Percentiles rank a stretch among this genome's conserved stretches.
Conservation (phyloP, 108 stramenopile genomes). For the Fistulifera pelliculosa region DNA sequence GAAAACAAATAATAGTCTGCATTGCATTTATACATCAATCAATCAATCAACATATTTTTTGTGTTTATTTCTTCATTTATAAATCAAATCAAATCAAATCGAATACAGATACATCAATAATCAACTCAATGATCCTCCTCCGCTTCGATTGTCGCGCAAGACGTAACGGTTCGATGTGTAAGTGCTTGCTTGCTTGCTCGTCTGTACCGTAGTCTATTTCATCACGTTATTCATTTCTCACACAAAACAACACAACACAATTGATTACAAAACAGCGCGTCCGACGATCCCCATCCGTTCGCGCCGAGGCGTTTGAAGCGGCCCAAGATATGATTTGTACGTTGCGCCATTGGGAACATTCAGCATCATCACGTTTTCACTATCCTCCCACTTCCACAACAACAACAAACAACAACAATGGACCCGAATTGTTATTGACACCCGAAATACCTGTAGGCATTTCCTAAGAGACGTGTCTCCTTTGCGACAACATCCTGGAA, state of each 20-base stretch:
- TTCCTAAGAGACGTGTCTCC: neutral
- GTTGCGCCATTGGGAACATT: constrained; percentile 2
- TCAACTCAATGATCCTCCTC: neutral
- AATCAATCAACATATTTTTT: too few species aligned
- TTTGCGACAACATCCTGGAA: neutral
- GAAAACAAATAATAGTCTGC: too few species aligned
- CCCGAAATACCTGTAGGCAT: neutral
- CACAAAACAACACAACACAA: too few species aligned
- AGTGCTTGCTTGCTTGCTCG: neutral
- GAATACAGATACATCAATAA: too few species aligned
- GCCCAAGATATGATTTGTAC: neutral
- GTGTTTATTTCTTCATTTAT: too few species aligned
- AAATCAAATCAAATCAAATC: too few species aligned
- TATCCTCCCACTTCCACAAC: neutral
- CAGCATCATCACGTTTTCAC: neutral
- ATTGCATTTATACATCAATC: too few species aligned
- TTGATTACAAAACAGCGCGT: too few species aligned
- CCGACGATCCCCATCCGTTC: neutral
- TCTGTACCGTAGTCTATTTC: too few species aligned
- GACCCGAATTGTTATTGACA: neutral
- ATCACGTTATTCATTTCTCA: neutral
- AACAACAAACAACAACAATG: neutral
- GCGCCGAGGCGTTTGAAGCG: neutral
- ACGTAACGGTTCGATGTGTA: constrained; percentile 3
- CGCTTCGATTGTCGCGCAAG: neutral